These are phyloP conservation scores for Chamaenerion angustifolium DNA, from an alignment of 345 rosid genomes.

Conservation along the genomic window DNA sequence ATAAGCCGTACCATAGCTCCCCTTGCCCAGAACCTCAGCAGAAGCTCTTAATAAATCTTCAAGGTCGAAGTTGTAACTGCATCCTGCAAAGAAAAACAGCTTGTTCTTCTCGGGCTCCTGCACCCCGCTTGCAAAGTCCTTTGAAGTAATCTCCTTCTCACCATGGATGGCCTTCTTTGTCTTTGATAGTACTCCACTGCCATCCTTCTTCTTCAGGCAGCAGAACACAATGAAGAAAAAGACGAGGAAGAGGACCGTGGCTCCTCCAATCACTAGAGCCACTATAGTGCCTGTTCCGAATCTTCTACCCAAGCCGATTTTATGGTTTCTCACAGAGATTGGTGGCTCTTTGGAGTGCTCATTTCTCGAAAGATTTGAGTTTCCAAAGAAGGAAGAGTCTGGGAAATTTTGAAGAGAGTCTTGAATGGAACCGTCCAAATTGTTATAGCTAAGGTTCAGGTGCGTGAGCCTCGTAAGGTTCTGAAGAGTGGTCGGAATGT, in stretches of 20 bases:
- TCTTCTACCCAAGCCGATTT: conserved; percentile 24
- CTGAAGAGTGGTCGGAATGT: conserved; percentile 23
- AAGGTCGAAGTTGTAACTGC: conserved; percentile 46
- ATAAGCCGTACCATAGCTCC: conserved; percentile 68
- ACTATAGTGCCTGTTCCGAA: conserved; percentile 26
- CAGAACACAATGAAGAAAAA: conserved; percentile 19
- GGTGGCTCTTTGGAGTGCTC: no score
- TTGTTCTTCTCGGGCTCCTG: conserved; percentile 86
- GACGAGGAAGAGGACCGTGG: conserved; percentile 27
- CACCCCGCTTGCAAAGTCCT: conserved; percentile 74
- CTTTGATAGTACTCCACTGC: conserved; percentile 14
- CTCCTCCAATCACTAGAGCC: conserved; percentile 34
- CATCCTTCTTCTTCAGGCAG: conserved; percentile 26
- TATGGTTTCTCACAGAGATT: conserved; percentile 11
- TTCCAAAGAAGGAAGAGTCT: conserved; percentile 38
- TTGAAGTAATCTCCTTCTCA: conserved; percentile 22
- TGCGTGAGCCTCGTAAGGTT: conserved; percentile 32
- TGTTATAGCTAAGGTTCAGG: conserved; percentile 48
- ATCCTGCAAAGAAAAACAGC: conserved; percentile 59
- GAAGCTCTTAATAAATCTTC: conserved; percentile 85
- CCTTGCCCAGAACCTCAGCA: conserved; percentile 86
- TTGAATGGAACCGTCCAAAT: conserved; percentile 55
- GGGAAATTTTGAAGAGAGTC: conserved; percentile 32
- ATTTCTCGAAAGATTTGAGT: conserved; percentile 36
- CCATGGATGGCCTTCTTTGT: conserved; percentile 19